A percentile compares a stretch with the other conserved stretches of the same genome.
These are phyloP conservation scores for Ulota crispa DNA, from an alignment of 225 moss, liverwort and hornwort genomes.

Conservation along the genomic window DNA sequence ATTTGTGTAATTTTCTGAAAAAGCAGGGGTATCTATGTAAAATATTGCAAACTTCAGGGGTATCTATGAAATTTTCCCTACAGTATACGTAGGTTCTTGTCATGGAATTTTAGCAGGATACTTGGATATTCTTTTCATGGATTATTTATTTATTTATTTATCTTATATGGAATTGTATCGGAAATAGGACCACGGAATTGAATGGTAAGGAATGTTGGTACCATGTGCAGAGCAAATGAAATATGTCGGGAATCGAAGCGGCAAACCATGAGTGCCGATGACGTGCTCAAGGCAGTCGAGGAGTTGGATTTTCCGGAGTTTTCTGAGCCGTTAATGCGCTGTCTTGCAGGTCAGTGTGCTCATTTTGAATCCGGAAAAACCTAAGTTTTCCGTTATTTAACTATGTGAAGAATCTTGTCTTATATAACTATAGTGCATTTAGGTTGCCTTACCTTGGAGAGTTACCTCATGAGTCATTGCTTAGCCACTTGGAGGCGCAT, in stretches of 20 bases:
- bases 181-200: not conserved
- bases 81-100: no score
- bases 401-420: not conserved
- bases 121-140: not conserved
- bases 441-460: no score
- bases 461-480: no score
- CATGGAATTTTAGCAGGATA: no score
- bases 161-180: not conserved
- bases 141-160: not conserved
- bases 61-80: no score
- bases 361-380: not conserved
- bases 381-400: not conserved
- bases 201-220: slow-evolving; percentile 11
- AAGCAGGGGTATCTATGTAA: no score
- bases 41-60: no score
- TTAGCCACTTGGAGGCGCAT: no score
- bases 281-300: slow-evolving; percentile 85
- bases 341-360: slow-evolving; percentile 43
- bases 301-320: slow-evolving; percentile 83
- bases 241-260: slow-evolving; percentile 90
- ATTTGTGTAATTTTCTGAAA: no score
- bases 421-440: no score
- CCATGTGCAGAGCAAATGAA: slow-evolving; percentile 72
- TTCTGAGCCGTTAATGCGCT: slow-evolving; percentile 60
- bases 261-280: slow-evolving; percentile 82